phyloP scores from a whole-genome alignment of 1,284 basidiomycete genomes.

The Irpex sp. region DNA sequence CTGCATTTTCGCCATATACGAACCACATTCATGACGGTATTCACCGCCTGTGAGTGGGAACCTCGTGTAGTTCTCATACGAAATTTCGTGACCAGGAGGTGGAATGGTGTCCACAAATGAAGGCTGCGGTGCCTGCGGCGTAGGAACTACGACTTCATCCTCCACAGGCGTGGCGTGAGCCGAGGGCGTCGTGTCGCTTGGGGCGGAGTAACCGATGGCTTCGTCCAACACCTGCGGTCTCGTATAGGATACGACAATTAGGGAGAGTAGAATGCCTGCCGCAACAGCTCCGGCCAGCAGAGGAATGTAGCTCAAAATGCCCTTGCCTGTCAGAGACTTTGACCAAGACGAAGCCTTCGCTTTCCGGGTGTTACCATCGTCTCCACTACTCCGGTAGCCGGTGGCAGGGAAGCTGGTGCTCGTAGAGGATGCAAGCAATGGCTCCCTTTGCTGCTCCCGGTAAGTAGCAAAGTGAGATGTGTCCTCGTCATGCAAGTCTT shows the following conservation, averaged over 20 bases:
- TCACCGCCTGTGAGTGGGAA: constrained; percentile 54
- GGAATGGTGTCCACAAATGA: constrained; percentile 20
- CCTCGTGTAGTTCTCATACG: constrained; percentile 56
- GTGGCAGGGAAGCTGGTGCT: constrained; percentile 36
- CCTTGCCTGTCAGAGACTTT: constrained; percentile 13
- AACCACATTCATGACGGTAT: constrained; percentile 54
- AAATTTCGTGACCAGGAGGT: constrained; percentile 36
- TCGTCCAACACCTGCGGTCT: constrained; percentile 44
- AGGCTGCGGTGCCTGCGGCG: constrained; percentile 11
- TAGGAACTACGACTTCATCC: constrained; percentile 1
- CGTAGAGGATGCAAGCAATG: constrained; percentile 45
- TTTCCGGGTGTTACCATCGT: constrained; percentile 25
- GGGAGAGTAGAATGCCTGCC: constrained; percentile 47
- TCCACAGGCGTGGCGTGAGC: constrained; percentile 2
- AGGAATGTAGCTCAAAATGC: constrained; percentile 25
- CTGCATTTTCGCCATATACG: constrained; percentile 33
- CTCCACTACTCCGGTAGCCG: constrained; percentile 38
- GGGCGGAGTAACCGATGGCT: constrained; percentile 34
- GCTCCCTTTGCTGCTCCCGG: constrained; percentile 42
- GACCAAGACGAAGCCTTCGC: constrained; percentile 6
- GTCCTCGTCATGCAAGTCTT: constrained; percentile 44
- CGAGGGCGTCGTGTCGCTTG: constrained; percentile 6
- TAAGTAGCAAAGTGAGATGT: constrained; percentile 32
- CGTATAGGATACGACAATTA: constrained; percentile 47
- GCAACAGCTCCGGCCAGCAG: constrained; percentile 43